Evolutionary conservation across 306 rosid species (phyloP), one percentile per base, ranked within the genome.

Genomic region (Cucurbita ficifolia): DNA sequence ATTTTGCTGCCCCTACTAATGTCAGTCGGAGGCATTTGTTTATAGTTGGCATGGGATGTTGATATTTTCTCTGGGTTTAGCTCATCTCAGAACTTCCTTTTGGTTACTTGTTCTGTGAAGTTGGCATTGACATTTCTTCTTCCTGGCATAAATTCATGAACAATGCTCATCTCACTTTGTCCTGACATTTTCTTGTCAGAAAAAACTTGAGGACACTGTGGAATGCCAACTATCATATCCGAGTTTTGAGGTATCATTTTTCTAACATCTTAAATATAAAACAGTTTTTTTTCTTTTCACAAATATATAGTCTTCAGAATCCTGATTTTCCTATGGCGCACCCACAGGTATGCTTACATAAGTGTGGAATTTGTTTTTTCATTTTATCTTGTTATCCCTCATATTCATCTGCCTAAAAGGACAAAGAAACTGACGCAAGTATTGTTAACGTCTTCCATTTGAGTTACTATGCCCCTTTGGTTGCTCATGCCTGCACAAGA

Each of bases 181-280:
- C 50, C 45, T 74, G 51, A 18, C 49, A 75, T 59, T 75, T 57
- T 75, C n/a, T 74, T 77, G 51, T 52, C 96, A 91, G 97, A 86
- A 85, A 91, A 89, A 85, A 70, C 79, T 59, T 10, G 97, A 95
- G 21, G 92, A 88, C 80, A 81, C 96, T 72, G 48, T 82, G 39
- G 89, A 85, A 74, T 83, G 97, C 24, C 79, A 81, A 11, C 73
- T 85, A 65, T 81, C 82, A 19, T 95, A 87, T 82, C 87, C 96
- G 17, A 82, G 88, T 80, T 89, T 88, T 77, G 89, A 91, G 99
- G 97, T 91, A 85, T 67, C 67, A 10, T 70, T 79, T 40, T 52
- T 73, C 57, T 46, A 5, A 79, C 54, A 55, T 49, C 55, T 18
- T 54, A 12, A 54, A 24, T 73, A 8, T 42, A 10, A 19, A 60